These are phyloP conservation scores for Thermothielavioides terrestris DNA, from an alignment of 495 filamentous ascomycete species.

Conservation along the genomic window DNA sequence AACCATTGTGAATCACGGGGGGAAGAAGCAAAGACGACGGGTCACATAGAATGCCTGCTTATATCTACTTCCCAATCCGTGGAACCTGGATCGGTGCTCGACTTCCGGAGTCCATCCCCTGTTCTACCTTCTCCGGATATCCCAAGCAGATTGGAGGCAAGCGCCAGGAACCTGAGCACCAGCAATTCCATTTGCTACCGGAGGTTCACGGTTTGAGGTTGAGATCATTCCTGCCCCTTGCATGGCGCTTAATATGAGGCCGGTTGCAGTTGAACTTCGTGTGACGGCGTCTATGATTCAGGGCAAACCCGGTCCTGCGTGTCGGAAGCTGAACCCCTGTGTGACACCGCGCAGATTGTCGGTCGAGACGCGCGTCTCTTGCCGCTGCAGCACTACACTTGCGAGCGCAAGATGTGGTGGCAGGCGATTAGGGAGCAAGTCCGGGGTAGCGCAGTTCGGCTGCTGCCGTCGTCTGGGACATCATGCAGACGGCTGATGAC, in stretches of 20 bases:
- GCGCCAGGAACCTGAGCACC: neutral
- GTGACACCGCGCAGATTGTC: too few relatives aligned
- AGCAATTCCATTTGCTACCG: neutral
- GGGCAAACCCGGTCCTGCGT: neutral
- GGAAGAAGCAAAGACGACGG: neutral
- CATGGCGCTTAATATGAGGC: neutral
- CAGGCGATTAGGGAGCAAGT: neutral
- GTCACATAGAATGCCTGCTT: too few relatives aligned
- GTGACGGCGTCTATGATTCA: neutral
- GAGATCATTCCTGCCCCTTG: neutral
- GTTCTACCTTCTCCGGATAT: neutral
- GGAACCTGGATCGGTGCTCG: neutral
- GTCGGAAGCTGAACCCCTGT: neutral
- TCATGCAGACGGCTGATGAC: neutral
- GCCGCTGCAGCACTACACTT: neutral
- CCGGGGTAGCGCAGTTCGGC: neutral
- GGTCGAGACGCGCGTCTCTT: neutral
- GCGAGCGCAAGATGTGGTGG: neutral
- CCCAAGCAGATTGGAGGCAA: too few relatives aligned
- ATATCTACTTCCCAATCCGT: neutral
- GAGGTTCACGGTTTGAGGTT: constrained; percentile 3
- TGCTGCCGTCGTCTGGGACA: neutral
- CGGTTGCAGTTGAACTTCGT: neutral
- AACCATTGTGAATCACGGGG: neutral
- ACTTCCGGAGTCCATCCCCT: neutral